phyloP scores from a whole-genome alignment of 495 filamentous ascomycete genomes.

The Clavariopsis aquatica region DNA sequence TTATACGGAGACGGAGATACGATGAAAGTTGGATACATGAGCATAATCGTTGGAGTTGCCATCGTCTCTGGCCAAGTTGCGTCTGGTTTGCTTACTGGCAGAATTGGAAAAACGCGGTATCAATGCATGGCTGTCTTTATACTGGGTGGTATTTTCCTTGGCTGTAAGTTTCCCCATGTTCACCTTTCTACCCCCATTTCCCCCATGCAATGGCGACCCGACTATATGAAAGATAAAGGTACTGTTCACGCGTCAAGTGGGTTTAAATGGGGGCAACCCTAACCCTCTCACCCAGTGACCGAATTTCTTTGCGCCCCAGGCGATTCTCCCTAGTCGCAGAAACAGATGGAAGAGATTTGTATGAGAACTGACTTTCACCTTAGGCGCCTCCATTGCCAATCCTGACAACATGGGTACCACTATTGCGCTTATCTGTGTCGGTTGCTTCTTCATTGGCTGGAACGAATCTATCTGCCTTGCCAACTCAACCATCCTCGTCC shows the following conservation, averaged over 20 bases:
- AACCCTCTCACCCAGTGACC: too few relatives aligned
- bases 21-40: conserved; percentile 5
- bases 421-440: conserved; percentile 8
- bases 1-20: conserved; percentile 12
- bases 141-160: conserved; percentile 18
- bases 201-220: too few relatives aligned
- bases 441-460: conserved; percentile 34
- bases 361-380: background rate
- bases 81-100: background rate
- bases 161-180: conserved; percentile 3
- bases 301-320: too few relatives aligned
- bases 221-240: too few relatives aligned
- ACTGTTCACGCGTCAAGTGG: too few relatives aligned
- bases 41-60: conserved; percentile 1
- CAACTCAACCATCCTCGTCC: conserved; percentile 19
- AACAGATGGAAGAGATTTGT: too few relatives aligned
- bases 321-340: too few relatives aligned
- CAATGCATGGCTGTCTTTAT: conserved; percentile 13
- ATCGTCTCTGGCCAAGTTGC: conserved; percentile 8
- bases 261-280: too few relatives aligned
- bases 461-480: conserved; percentile 26
- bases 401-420: conserved; percentile 7
- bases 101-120: conserved; percentile 15
- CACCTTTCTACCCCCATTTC: too few relatives aligned
- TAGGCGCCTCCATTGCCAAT: conserved; percentile 7